These are phyloP conservation scores for Arthrobotrys sinensis DNA, from an alignment of 2,329 filamentous ascomycete genomes.

Conservation along the genomic window DNA sequence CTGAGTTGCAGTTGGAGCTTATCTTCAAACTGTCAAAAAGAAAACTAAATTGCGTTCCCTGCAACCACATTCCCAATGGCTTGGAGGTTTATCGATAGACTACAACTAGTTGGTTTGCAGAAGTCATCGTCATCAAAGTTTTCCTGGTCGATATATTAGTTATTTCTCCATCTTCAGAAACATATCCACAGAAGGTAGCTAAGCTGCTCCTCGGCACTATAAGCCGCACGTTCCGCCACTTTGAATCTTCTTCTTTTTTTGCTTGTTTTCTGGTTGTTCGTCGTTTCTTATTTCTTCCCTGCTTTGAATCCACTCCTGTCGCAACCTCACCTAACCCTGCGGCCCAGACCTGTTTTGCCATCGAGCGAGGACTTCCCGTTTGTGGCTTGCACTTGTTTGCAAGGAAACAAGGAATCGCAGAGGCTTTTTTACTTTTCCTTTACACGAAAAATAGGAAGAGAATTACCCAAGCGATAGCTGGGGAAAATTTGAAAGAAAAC, in stretches of 20 bases:
- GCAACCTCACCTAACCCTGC: slow-evolving; percentile 60
- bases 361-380: slow-evolving; percentile 61
- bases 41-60: slow-evolving; percentile 36
- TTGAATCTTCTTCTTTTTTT: slow-evolving; percentile 28
- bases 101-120: slow-evolving; percentile 28
- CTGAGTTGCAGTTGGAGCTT: slow-evolving; percentile 42
- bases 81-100: slow-evolving; percentile 40
- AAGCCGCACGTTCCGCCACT: slow-evolving; percentile 62
- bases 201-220: slow-evolving; percentile 48
- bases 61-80: slow-evolving; percentile 50
- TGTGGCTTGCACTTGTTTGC: slow-evolving; percentile 61
- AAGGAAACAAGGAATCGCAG: slow-evolving; percentile 46
- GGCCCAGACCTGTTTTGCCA: slow-evolving; percentile 60
- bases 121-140: slow-evolving; percentile 39
- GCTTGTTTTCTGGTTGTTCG: slow-evolving; percentile 30
- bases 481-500: slow-evolving; percentile 18
- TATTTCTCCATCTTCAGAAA: slow-evolving; percentile 35
- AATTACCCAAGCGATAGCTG: slow-evolving; percentile 18
- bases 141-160: slow-evolving; percentile 26
- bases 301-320: slow-evolving; percentile 59
- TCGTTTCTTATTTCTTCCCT: slow-evolving; percentile 42
- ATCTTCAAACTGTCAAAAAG: slow-evolving; percentile 21
- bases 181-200: slow-evolving; percentile 30
- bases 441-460: slow-evolving; percentile 3
- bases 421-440: slow-evolving; percentile 26